Percentiles rank a stretch among this genome's conserved stretches.
Conservation (phyloP, 208 protist genomes). For the Leishmania tarentolae region DNA sequence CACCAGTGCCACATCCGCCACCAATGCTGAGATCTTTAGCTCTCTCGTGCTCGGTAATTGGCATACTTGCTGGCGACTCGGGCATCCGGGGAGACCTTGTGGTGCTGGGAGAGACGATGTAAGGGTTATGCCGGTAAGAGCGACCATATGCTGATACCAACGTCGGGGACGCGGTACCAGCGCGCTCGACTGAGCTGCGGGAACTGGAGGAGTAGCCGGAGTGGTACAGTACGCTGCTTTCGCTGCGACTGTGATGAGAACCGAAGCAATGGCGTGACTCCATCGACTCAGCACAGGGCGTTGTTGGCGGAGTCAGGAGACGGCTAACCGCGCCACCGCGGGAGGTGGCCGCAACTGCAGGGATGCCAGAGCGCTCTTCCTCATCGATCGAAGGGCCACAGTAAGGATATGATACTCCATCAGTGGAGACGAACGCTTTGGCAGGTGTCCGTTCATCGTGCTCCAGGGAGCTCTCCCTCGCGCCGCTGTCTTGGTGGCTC, state of each 20-base stretch:
- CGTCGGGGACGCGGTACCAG: neutral
- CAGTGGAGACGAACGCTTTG: neutral
- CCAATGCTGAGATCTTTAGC: neutral
- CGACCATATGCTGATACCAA: neutral
- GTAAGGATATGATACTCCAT: neutral
- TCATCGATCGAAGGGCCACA: neutral
- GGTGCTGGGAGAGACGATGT: constrained; percentile 14
- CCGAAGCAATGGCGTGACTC: neutral
- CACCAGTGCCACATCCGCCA: neutral
- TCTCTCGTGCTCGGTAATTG: neutral
- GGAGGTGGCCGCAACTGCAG: neutral
- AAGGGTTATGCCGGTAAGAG: constrained; percentile 32
- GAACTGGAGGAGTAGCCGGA: constrained; percentile 1
- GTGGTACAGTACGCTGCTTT: constrained; percentile 9
- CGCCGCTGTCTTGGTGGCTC: neutral
- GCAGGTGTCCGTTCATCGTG: neutral
- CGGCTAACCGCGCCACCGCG: neutral
- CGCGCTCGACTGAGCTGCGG: neutral
- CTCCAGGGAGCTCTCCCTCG: neutral
- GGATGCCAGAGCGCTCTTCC: neutral
- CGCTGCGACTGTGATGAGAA: constrained; percentile 12
- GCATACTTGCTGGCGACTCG: constrained; percentile 6
- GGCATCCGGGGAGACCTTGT: constrained; percentile 1
- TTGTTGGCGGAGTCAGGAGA: neutral
- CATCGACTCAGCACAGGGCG: neutral